A percentile compares a stretch with the other conserved stretches of the same genome.
Evolutionary conservation across 1,284 basidiomycete species (phyloP).

Genomic region (Leccinum pseudoinsigne): DNA sequence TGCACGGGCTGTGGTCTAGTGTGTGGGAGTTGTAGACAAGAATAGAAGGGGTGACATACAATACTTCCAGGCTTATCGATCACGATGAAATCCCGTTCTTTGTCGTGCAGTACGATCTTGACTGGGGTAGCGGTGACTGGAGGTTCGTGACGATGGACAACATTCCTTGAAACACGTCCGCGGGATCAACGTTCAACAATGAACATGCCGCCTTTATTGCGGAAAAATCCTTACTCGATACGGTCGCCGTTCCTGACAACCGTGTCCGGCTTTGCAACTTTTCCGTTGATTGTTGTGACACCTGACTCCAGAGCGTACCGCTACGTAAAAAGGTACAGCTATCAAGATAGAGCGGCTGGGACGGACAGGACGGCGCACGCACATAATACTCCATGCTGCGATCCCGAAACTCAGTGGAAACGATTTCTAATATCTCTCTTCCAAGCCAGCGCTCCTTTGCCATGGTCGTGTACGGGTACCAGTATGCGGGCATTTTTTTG

Average conservation of each 20-base stretch:
- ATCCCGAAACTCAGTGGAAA: slow-evolving; percentile 90
- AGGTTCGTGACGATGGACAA: slow-evolving; percentile 95
- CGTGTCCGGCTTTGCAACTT: slow-evolving; percentile 76
- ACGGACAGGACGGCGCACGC: slow-evolving; percentile 35
- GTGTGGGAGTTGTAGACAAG: background rate
- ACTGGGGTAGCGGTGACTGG: slow-evolving; percentile 90
- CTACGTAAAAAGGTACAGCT: slow-evolving; percentile 39
- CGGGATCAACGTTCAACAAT: slow-evolving; percentile 5
- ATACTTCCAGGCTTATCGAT: slow-evolving; percentile 96
- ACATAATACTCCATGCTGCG: slow-evolving; percentile 93
- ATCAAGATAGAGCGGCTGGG: background rate
- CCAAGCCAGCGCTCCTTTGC: slow-evolving; percentile 91
- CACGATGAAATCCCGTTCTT: slow-evolving; percentile 82
- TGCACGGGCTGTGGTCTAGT: slow-evolving; percentile 71
- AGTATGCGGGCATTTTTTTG: slow-evolving; percentile 75
- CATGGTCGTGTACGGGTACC: slow-evolving; percentile 88
- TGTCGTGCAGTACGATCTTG: slow-evolving; percentile 77
- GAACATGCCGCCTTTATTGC: background rate
- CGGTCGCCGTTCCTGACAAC: slow-evolving; percentile 88
- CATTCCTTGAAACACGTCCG: slow-evolving; percentile 58
- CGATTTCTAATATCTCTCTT: slow-evolving; percentile 81
- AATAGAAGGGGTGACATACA: slow-evolving; percentile 40
- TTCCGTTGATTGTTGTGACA: slow-evolving; percentile 92
- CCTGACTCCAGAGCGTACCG: slow-evolving; percentile 92
- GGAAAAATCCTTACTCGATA: slow-evolving; percentile 68